Evolutionary conservation across 441 rosid species (phyloP).

Genomic region (Bruguiera hainesii): DNA sequence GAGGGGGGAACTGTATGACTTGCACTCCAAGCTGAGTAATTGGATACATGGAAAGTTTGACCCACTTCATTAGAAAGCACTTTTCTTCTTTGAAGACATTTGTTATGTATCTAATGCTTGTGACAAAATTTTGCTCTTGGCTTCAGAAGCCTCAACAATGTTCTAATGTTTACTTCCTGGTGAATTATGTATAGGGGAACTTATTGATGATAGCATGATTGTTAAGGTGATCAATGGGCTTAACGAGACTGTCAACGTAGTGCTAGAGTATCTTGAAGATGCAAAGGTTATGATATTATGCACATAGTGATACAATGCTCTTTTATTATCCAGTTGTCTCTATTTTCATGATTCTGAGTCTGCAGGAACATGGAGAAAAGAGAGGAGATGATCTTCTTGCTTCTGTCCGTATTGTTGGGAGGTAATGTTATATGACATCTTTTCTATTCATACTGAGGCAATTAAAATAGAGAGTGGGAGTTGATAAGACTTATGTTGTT

Average conservation of each 20-base stretch:
- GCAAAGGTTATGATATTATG: constrained; percentile 56
- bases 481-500: background rate
- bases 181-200: constrained; percentile 31
- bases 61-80: too few relatives aligned
- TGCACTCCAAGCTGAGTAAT: background rate
- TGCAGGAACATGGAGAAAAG: constrained; percentile 77
- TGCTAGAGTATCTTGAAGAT: constrained; percentile 75
- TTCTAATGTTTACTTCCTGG: constrained; percentile 11
- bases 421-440: constrained; percentile 41
- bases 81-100: too few relatives aligned
- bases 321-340: constrained; percentile 11
- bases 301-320: background rate
- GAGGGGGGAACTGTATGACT: background rate
- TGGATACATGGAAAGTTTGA: too few relatives aligned
- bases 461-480: too few relatives aligned
- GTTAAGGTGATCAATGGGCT: constrained; percentile 62
- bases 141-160: constrained; percentile 1
- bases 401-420: constrained; percentile 82
- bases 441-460: background rate
- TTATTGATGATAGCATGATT: constrained; percentile 39
- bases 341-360: constrained; percentile 22
- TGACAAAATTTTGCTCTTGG: background rate
- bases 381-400: constrained; percentile 95
- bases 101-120: too few relatives aligned
- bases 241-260: constrained; percentile 57